Base-by-base conservation (phyloP, 305 asterid species). In the Striga hermonthica region DNA sequence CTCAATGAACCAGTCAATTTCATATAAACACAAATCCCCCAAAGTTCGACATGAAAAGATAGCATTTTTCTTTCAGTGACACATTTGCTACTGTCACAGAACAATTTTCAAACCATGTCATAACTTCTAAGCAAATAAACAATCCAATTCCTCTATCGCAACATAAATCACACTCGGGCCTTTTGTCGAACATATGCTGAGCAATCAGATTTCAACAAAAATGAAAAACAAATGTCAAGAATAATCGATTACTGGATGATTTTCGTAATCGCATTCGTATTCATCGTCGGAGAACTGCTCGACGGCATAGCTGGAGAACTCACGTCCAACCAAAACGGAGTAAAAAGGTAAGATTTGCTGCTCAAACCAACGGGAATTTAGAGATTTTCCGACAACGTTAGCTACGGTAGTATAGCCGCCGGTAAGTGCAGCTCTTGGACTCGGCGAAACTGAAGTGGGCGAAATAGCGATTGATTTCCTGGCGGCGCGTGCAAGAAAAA, bases 241-340 rank as follows among this genome's bases (percentile, higher is more conserved):
- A 58, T 6, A 22, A 63, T 4, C 6, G 69, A 70, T 69, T 87
- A 92, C 99, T 66, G 92, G 91, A 72, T 86, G 76, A 71, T 75
- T 83, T 48, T 90, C 97, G 75, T 82, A 86, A 76, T 93, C 96
- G 74, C 99, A 93, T 73, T 93, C 97, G 64, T 93, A 87, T 62
- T 93, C 99, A 54, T 93, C 99, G 45, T 93, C 99, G 3, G 99
- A 93, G 79, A 88, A 93, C 83, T 93, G 92, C 79, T 93, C 99
- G 1, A 63, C 72, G 14, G 97, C 82, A 53, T 86, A 90, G 16
- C 87, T 74, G 22, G 78, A 79, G 68, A 80, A 84, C 59, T 75
- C 70, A 35, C 90, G 88, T 61, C 67, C 68, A 69, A 65, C 7
- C 45, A 65, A 14, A 73, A 28, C 57, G 37, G 71, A 61, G 56